Base-by-base conservation (phyloP, 148 eudicot genomes). In the Mesembryanthemum crystallinum region DNA sequence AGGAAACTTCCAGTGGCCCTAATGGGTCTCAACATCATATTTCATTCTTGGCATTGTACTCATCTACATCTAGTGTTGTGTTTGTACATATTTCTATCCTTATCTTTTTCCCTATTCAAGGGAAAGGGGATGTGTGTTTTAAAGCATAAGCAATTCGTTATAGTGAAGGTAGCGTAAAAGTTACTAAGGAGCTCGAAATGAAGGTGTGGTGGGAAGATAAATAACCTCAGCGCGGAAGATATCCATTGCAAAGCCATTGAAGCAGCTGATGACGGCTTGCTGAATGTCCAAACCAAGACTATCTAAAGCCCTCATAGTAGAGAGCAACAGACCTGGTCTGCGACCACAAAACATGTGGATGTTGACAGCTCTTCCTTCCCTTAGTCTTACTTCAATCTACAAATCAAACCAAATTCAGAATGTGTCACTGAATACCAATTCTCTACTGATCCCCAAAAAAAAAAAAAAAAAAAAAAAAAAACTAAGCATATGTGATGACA, bases 211-310 rank as follows among this genome's bases (percentile, higher is more conserved):
- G 32, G 23, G n/a, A 10, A 51, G 67, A 27, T 51, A 67, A 66
- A 23, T 66, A 67, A 94, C 98, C 98, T 94, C 97, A 81, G 98
- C 98, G 17, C 91, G 85, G 67, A 92, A 94, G 73, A 94, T 84
- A 79, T 94, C 98, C 86, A 94, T 76, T 10, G 96, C 89, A 67
- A 94, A 94, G 8, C 98, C 98, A 81, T 94, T 92, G 89, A 92
- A 89, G 82, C 96, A 94, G 82, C 97, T 94, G 74, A 94, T 88
- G 60, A 90, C 93, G 13, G 98, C 98, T 85, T 94, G 98, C 76
- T 94, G 96, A 67, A 94, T 83, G 75, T 94, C 97, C 55, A 94
- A 76, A 42, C 96, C 97, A 47, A 92, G 88, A 21, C 77, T 80
- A 76, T 92, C 98, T 71, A 94, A 82, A 49, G 96, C 90, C 85